Evolutionary conservation across 2,329 filamentous ascomycete genomes (phyloP), one percentile per base, ranked within the genome.

Genomic region (Grosmannia clavigera): DNA sequence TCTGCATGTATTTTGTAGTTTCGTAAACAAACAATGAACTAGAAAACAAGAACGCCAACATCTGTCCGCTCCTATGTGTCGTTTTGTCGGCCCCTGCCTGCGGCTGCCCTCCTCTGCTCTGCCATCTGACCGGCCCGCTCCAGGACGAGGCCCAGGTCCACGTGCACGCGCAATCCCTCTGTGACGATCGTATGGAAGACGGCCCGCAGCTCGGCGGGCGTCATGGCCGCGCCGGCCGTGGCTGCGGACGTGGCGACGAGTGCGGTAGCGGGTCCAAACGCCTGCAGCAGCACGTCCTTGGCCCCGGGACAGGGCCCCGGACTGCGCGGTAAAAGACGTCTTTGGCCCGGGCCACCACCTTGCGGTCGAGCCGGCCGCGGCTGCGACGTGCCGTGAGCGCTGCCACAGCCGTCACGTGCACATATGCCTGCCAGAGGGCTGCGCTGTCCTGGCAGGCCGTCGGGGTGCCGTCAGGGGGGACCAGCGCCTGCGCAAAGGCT

Each of bases 401-500:
- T 12, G 43, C n/a, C 25, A 27, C 46, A 1, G 58, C 60, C 5
- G 61, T 58, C 14, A 81, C 79, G 9, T 73, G 73, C 27, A 82
- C 70, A 62, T 81, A 83, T 3, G 70, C 68, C 22, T 73, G 66
- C 81, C 81, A 84, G 5, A 83, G 63, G 6, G 70, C 69, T 0
- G 72, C 66, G 55, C 74, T 78, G 46, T 71, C 70, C 33, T 11
- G 46, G 67, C 70, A 58, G 22, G 57, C 74, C 11, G 64, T 64
- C 4, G 74, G 71, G 57, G 72, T 73, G 1, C 69, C 68, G 5
- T 71, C 72, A 0, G 68, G 22, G n/a, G n/a, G n/a, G 7, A 0
- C 4, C 50, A 83, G 66, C 1, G 80, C 78, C n/a, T 74, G 73
- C 66, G 81, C 80, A 59, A 82, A 81, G 0, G 78, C 79, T 0